Conservation (phyloP, 1,139 yeast species). For the Nakaseomyces delphensis region DNA sequence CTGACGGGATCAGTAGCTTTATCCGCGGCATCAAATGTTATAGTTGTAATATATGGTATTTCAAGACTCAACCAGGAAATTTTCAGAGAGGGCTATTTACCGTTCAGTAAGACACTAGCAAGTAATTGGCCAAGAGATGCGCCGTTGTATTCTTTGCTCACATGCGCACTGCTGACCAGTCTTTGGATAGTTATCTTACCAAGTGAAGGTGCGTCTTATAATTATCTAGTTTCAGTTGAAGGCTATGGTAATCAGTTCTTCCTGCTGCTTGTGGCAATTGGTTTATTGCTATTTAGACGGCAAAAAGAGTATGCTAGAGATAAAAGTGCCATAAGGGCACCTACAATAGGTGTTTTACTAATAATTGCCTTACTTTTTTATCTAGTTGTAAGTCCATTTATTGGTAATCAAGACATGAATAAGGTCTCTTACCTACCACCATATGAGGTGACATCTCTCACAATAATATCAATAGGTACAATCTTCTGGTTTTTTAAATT, state of each 20-base stretch:
- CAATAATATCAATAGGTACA: constrained; percentile 33
- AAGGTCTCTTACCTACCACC: constrained; percentile 45
- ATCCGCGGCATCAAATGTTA: constrained; percentile 54
- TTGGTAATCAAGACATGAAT: constrained; percentile 36
- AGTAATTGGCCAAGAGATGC: constrained; percentile 51
- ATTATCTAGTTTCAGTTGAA: constrained; percentile 49
- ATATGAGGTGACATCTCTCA: constrained; percentile 39
- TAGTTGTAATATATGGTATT: constrained; percentile 51
- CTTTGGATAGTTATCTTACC: constrained; percentile 38
- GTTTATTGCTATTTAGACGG: constrained; percentile 44
- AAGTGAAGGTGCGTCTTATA: constrained; percentile 47
- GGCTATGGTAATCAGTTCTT: constrained; percentile 49
- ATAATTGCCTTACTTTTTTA: constrained; percentile 37
- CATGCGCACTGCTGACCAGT: constrained; percentile 31
- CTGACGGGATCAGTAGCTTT: constrained; percentile 50
- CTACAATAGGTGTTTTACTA: constrained; percentile 38
- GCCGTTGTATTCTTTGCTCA: constrained; percentile 42
- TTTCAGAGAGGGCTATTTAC: constrained; percentile 54
- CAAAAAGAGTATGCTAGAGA: constrained; percentile 32
- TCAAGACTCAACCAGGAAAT: constrained; percentile 59
- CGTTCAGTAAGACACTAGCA: constrained; percentile 45
- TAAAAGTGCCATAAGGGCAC: constrained; percentile 41
- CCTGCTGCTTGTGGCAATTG: constrained; percentile 42
- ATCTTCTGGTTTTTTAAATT: constrained; percentile 46
- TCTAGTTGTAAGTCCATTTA: constrained; percentile 42